Percentiles rank a stretch among this genome's conserved stretches.
Evolutionary conservation across 2,329 filamentous ascomycete genomes (phyloP).

Genomic region (Cadophora malorum): DNA sequence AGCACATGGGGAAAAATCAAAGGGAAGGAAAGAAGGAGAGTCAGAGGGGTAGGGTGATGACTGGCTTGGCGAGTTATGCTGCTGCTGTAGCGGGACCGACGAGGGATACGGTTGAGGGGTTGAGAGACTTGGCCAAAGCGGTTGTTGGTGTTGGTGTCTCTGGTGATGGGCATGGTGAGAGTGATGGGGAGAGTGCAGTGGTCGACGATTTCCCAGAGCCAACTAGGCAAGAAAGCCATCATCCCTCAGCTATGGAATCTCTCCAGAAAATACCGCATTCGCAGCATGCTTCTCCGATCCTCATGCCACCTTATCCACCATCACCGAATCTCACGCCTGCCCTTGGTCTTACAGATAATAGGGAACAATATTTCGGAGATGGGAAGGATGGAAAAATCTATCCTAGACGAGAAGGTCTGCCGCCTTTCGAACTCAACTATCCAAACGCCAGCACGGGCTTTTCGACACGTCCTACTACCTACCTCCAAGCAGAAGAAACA

Average conservation of each 20-base stretch:
- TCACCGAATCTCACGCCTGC: neutral
- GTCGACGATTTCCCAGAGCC: conserved; percentile 20
- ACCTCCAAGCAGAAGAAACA: neutral
- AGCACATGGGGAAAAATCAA: neutral
- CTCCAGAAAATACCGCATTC: conserved; percentile 29
- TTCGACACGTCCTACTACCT: conserved; percentile 25
- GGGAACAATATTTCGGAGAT: neutral
- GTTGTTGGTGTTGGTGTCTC: conserved; percentile 17
- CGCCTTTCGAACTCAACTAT: conserved; percentile 34
- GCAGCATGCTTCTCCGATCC: neutral
- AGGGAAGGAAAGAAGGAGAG: neutral
- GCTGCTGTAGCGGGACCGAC: conserved; percentile 37
- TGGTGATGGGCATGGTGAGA: conserved; percentile 15
- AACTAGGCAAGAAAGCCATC: conserved; percentile 14
- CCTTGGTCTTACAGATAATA: neutral
- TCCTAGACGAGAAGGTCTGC: conserved; percentile 36
- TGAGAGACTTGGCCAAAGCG: conserved; percentile 25
- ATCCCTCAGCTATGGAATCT: conserved; percentile 34
- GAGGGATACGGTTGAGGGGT: conserved; percentile 33
- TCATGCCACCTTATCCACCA: conserved; percentile 21
- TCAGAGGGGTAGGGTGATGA: conserved; percentile 33
- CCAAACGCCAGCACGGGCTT: conserved; percentile 19
- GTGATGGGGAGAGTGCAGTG: neutral
- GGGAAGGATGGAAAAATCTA: conserved; percentile 32
- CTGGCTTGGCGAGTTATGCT: conserved; percentile 44